Evolutionary conservation across 345 rosid genomes (phyloP).

Genomic region (Fremontodendron californicum): DNA sequence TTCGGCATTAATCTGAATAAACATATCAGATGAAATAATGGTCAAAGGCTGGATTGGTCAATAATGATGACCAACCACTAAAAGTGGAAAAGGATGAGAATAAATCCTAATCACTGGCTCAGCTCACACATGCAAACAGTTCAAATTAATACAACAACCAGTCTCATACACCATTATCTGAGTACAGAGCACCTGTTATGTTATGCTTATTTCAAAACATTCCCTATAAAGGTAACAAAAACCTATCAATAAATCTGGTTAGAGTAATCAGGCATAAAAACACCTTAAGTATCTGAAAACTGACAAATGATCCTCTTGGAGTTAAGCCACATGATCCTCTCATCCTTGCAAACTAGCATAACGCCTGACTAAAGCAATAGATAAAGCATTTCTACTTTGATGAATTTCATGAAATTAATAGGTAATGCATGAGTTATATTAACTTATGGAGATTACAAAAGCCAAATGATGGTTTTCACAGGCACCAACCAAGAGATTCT

Average conservation of each 20-base stretch:
- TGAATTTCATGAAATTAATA: not conserved
- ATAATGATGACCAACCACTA: not conserved
- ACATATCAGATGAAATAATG: constrained; percentile 8
- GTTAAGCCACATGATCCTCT: not conserved
- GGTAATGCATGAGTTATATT: not conserved
- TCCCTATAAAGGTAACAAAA: not conserved
- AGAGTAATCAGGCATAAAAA: not conserved
- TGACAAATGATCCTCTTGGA: not conserved
- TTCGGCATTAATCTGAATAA: constrained; percentile 61
- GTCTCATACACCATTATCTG: not conserved
- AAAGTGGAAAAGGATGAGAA: not conserved
- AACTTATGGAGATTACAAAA: not conserved
- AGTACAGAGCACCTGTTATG: not conserved
- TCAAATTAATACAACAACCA: not conserved
- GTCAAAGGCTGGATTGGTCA: not conserved
- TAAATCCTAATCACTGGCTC: not conserved
- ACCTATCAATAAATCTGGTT: not conserved
- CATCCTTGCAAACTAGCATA: not conserved
- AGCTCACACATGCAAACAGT: not conserved
- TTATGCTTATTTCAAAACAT: not conserved
- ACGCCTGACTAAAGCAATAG: not conserved
- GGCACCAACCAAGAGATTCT: not conserved
- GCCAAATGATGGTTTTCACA: not conserved
- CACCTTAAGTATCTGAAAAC: not conserved
- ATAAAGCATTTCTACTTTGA: not conserved